Conservation (phyloP, 169 alveolate species). For the Cryptosporidium baileyi region DNA sequence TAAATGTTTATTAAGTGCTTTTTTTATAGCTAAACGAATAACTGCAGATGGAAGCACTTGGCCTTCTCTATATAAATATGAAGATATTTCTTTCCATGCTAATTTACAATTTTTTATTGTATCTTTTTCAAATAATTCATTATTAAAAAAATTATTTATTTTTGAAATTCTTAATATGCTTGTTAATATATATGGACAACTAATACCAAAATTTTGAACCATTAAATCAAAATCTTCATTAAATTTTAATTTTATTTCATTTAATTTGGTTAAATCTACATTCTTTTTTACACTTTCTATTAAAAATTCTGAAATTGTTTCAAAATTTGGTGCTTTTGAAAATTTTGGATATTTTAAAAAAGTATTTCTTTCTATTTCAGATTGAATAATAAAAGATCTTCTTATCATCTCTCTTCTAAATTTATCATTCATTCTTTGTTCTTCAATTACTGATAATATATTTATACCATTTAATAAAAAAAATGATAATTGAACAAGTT, state of each 20-base stretch:
- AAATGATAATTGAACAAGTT: constrained; percentile 47
- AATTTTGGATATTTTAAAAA: constrained; percentile 39
- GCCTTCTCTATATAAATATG: constrained; percentile 53
- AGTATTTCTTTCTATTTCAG: constrained; percentile 26
- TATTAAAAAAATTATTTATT: background rate
- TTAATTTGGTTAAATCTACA: background rate
- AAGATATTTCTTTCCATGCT: constrained; percentile 66
- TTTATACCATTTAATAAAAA: constrained; percentile 42
- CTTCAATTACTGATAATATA: constrained; percentile 44
- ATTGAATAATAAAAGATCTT: background rate
- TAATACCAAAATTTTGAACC: constrained; percentile 28
- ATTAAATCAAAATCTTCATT: constrained; percentile 5
- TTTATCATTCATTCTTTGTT: constrained; percentile 10
- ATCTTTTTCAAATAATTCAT: background rate
- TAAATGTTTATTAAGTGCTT: background rate
- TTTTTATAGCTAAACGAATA: constrained; percentile 31
- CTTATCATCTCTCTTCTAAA: constrained; percentile 54
- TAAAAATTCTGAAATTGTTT: constrained; percentile 1
- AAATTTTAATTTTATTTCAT: background rate
- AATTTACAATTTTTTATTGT: constrained; percentile 33
- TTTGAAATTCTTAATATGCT: background rate
- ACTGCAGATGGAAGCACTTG: constrained; percentile 50
- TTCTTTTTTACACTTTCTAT: background rate
- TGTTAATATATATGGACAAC: constrained; percentile 54
- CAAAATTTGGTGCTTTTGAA: constrained; percentile 31